Evolutionary conservation across 164 flowering plant species (phyloP).

Genomic region (Saururus chinensis): DNA sequence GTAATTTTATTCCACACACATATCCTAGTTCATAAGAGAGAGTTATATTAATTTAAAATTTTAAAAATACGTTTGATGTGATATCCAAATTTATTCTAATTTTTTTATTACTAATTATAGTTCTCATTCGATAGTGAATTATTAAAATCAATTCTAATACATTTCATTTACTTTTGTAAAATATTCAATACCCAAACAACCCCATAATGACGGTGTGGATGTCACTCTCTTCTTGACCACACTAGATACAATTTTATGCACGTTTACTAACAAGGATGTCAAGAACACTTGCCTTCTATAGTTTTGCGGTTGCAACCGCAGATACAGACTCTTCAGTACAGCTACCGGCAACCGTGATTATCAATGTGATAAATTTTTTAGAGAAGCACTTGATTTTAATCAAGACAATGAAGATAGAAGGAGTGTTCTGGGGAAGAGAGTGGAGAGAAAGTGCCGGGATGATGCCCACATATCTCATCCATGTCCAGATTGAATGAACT

Average conservation of each 20-base stretch:
- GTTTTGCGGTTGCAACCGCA: not conserved
- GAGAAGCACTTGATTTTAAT: not conserved
- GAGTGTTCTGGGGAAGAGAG: not conserved
- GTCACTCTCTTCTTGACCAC: conserved; percentile 1
- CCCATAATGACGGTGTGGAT: not conserved
- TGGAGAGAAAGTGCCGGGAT: not conserved
- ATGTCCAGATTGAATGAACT: not conserved
- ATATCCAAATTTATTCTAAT: no score
- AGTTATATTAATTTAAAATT: no score
- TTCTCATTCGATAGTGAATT: no score
- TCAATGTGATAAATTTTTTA: not conserved
- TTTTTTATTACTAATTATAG: no score
- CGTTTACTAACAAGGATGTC: not conserved
- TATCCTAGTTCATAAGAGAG: no score
- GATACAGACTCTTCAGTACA: not conserved
- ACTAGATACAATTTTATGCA: not conserved
- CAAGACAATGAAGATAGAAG: not conserved
- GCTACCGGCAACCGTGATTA: conserved; percentile 1
- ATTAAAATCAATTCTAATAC: no score
- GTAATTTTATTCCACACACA: no score
- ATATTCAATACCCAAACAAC: no score
- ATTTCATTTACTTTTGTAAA: no score
- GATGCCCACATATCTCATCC: not conserved
- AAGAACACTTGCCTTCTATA: not conserved
- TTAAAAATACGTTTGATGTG: no score